These are phyloP conservation scores for Torrubiellomyces zombiae DNA, from an alignment of 2,329 filamentous ascomycete genomes.

Conservation along the genomic window DNA sequence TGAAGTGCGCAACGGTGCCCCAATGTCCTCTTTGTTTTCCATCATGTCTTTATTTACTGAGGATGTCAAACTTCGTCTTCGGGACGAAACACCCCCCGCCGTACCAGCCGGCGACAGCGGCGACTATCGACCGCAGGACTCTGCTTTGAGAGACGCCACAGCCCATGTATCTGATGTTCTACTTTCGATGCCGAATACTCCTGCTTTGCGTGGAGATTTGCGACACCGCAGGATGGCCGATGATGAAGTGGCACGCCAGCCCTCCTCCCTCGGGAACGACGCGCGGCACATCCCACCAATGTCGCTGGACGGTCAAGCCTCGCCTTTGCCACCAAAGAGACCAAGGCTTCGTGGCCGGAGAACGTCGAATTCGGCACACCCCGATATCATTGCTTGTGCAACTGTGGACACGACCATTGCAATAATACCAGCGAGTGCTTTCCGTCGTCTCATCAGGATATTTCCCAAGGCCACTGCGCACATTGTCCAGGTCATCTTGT, in stretches of 20 bases:
- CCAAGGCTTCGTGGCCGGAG: conserved; percentile 25
- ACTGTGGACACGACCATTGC: conserved; percentile 96
- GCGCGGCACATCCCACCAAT: conserved; percentile 53
- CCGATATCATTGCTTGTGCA: conserved; percentile 90
- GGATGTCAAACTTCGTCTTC: conserved; percentile 64
- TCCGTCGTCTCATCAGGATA: conserved; percentile 76
- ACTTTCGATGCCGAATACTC: conserved; percentile 20
- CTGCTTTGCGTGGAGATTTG: conserved; percentile 15
- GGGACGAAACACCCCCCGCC: conserved; percentile 34
- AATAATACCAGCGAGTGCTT: conserved; percentile 93
- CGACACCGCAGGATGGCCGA: conserved; percentile 6
- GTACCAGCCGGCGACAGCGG: conserved; percentile 9
- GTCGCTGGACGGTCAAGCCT: conserved; percentile 43
- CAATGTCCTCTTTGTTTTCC: conserved; percentile 96
- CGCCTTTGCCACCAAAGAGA: conserved; percentile 14
- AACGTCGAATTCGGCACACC: conserved; percentile 65
- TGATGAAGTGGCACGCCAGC: conserved; percentile 5
- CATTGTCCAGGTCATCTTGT: conserved; percentile 94
- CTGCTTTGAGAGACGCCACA: conserved; percentile 7
- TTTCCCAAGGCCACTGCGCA: conserved; percentile 95
- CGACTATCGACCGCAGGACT: conserved; percentile 13
- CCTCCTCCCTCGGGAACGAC: conserved; percentile 1
- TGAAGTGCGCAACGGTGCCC: conserved; percentile 92
- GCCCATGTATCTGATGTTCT: conserved; percentile 5
- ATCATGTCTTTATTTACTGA: conserved; percentile 96